Evolutionary conservation across 352 stramenopile genomes (phyloP), one percentile per base, ranked within the genome.

Genomic region (Globisporangium nunn): DNA sequence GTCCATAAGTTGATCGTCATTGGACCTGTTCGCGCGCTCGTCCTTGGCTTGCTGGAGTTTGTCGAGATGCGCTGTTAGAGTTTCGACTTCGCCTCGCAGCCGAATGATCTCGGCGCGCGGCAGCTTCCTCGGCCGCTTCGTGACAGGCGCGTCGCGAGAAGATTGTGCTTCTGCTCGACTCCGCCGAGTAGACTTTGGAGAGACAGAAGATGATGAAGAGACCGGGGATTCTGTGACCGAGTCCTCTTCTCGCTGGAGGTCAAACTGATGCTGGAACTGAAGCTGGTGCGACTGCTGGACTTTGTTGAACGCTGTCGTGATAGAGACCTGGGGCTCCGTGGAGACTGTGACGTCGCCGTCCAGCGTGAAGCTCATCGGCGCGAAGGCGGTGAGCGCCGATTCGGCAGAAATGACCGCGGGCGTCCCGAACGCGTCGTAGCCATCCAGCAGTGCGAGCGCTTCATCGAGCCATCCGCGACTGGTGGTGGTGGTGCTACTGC

Each of bases 81-180:
- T 33, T 37, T 59, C 54, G 28, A 59, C 54, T 33, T 59, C 44
- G 33, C 52, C 54, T n/a, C 54, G 54, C 18, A 59, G 44, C 4
- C 54, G 44, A 31, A 59, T 7, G 33, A 59, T 59, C 44, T 59
- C 54, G 44, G 44, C 43, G 6, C 50, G 50, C 14, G 54, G 54
- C 28, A 52, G 44, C 33, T 59, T 59, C 30, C 54, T 45, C 33
- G 18, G 30, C n/a, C 54, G 54, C 41, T 47, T 47, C 17, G 11
- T 28, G 8, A 7, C 41, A 6, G 41, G 41, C 28, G 23, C 4
- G 15, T 47, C 15, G 41, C 41, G 41, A 28, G 5, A 2, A 2
- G 41, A 14, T 28, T 8, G 15, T 8, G 41, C 12, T 14, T 15
- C 17, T 28, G 41, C 17, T 29, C 41, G n/a, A 29, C 7, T 47